Evolutionary conservation across 768 basidiomycete species (phyloP), one percentile per base, ranked within the genome.

Genomic region (Mycena galericulata): DNA sequence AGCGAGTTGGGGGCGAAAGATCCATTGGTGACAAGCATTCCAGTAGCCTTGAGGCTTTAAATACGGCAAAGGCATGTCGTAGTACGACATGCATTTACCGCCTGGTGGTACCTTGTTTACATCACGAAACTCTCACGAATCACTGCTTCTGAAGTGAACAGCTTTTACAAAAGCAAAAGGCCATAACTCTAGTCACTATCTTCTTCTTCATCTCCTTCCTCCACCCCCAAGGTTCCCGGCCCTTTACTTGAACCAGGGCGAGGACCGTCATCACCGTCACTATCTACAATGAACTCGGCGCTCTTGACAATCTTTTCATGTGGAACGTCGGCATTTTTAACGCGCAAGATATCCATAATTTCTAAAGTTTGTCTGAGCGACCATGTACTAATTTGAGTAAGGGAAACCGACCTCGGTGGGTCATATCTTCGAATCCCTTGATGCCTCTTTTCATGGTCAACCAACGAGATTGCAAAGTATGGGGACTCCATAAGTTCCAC

Each of bases 401-500:
- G 60, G 62, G 6, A 3, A 26, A 58, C 83, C 26, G 58, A 92
- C 93, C 93, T 80, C 88, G 85, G 75, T 93, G 91, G 2, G 91
- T 86, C 93, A 95, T 94, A 51, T 92, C 87, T 76, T 94, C 92
- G 71, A 87, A 86, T 22, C 91, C 92, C 75, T 91, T 92, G 65
- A 95, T 86, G 59, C 91, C 81, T 63, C 86, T 84, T 74, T 95
- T 95, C 89, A 95, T 88, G 1, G 91, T 91, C 51, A 89, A 75
- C 93, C 93, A 95, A 54, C 92, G 89, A 41, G 92, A 86, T 71
- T 94, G 93, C 38, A 95, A 81, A 17, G 86, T 83, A 74, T 95
- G 94, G 0, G 92, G 88, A 76, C 93, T 95, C 92, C 92, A 95
- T 11, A 93, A 75, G 72, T 95, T 93, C 93, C 93, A 95, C 65